Evolutionary conservation across 768 basidiomycete species (phyloP).

Genomic region (Chalciporus pseudorubinellus): DNA sequence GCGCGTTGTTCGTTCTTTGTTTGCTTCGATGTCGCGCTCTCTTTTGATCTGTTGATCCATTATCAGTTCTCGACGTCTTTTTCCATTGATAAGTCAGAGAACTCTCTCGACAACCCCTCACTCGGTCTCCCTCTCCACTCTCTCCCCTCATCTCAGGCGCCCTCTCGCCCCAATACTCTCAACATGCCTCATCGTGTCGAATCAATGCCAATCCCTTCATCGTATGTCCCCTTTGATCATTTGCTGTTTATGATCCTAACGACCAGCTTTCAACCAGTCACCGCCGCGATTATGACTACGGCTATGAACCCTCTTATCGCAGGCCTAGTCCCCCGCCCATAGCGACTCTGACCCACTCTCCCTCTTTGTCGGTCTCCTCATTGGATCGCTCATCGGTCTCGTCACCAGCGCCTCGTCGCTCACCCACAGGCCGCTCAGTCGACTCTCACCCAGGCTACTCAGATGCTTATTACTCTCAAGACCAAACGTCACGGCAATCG

Average conservation of each 20-base stretch:
- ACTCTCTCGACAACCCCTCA: conserved; percentile 22
- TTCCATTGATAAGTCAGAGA: conserved; percentile 37
- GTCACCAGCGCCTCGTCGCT: conserved; percentile 54
- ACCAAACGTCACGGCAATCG: conserved; percentile 30
- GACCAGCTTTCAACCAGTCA: conserved; percentile 28
- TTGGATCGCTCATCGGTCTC: conserved; percentile 58
- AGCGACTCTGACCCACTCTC: conserved; percentile 54
- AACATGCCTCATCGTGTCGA: conserved; percentile 56
- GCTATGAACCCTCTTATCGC: conserved; percentile 40
- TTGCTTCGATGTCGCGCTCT: conserved; percentile 33
- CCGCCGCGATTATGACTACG: conserved; percentile 38
- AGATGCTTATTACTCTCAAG: conserved; percentile 41
- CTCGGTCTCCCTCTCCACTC: conserved; percentile 15
- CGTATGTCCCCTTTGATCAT: conserved; percentile 29
- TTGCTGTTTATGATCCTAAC: conserved; percentile 30
- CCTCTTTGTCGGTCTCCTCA: conserved; percentile 57
- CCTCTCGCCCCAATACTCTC: conserved; percentile 10
- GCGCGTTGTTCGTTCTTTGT: conserved; percentile 36
- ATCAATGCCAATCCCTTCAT: conserved; percentile 31
- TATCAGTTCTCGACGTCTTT: conserved; percentile 39
- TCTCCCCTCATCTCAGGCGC: conserved; percentile 14
- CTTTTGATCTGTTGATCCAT: conserved; percentile 39
- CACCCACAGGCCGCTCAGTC: conserved; percentile 33
- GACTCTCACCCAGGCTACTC: conserved; percentile 32
- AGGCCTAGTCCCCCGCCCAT: conserved; percentile 49